Evolutionary conservation across 208 protist species (phyloP), one percentile per base, ranked within the genome.

Genomic region (Endotrypanum monterogeii): DNA sequence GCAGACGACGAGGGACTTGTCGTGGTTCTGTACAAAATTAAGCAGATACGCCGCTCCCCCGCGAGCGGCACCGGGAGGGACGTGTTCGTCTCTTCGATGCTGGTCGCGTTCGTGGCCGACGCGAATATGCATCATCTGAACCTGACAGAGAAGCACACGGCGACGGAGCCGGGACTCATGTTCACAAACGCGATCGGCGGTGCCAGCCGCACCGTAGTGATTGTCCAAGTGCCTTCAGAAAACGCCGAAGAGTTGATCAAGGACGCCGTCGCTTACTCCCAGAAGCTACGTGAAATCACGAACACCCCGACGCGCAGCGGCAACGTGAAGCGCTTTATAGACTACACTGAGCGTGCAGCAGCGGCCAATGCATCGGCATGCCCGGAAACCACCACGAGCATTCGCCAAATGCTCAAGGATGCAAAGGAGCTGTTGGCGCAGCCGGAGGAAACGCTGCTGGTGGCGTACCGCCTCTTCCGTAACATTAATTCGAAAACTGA

Each of bases 251-350:
- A 67, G 70, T 35, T 32, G 48, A 57, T 81, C 52, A 73, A 79
- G 65, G 81, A 74, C 14, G 72, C 76, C 46, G 25, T 55, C 32
- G 50, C 63, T 6, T 55, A 55, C 57, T 56, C 71, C 35, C 70
- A 73, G 76, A 25, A 30, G 48, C 66, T 93, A 50, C 82, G 86
- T 57, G 68, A 81, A 60, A 80, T 93, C 55, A 88, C 80, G 73
- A 95, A 95, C 75, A 81, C 76, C 30, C 68, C 73, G 39, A 89
- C 88, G 23, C 90, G 90, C 73, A 95, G 90, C 57, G 90, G 90
- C 71, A 95, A 95, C 73, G 74, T 95, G 41, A 84, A 85, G 78
- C 90, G 87, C 55, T 95, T 95, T 74, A 78, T 92, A 46, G 88
- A 95, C 65, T 92, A 85, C 72, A 91, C 86, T 56, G 83, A 83